Conservation (phyloP, 2,329 filamentous ascomycete species). For the Alternaria rosae region DNA sequence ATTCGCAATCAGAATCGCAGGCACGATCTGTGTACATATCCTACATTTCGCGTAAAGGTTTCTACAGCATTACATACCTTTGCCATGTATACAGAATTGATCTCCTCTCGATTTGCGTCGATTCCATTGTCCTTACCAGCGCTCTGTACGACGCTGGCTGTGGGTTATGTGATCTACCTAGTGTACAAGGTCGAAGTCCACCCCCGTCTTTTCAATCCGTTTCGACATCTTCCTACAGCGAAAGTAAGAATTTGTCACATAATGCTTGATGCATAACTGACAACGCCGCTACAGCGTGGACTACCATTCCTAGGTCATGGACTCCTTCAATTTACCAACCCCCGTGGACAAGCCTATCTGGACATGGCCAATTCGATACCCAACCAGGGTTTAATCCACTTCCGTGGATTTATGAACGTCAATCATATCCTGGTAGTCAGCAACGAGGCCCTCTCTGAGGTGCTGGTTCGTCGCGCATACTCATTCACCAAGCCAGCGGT, state of each 20-base stretch:
- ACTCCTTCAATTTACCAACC: slow-evolving; percentile 1
- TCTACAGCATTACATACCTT: not conserved
- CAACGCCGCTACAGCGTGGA: not conserved
- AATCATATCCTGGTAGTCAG: not conserved
- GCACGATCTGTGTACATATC: not conserved
- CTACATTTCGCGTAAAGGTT: not conserved
- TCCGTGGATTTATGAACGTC: not conserved
- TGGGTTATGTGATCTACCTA: not conserved
- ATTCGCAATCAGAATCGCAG: not conserved
- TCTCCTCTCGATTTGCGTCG: too few species aligned
- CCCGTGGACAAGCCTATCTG: slow-evolving; percentile 3
- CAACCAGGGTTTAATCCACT: slow-evolving; percentile 1
- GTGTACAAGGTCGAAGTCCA: not conserved
- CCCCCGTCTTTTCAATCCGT: not conserved
- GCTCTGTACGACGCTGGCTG: not conserved
- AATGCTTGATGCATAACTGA: not conserved
- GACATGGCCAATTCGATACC: not conserved
- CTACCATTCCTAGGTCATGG: slow-evolving; percentile 1
- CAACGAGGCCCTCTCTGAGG: slow-evolving; percentile 1
- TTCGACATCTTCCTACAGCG: not conserved
- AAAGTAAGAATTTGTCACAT: not conserved
- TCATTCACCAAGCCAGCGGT: not conserved
- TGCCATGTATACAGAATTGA: not conserved
- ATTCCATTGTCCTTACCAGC: not conserved
- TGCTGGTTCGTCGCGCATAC: not conserved